These are phyloP conservation scores for Telfairia occidentalis DNA, from an alignment of 331 rosid genomes.

Conservation along the genomic window DNA sequence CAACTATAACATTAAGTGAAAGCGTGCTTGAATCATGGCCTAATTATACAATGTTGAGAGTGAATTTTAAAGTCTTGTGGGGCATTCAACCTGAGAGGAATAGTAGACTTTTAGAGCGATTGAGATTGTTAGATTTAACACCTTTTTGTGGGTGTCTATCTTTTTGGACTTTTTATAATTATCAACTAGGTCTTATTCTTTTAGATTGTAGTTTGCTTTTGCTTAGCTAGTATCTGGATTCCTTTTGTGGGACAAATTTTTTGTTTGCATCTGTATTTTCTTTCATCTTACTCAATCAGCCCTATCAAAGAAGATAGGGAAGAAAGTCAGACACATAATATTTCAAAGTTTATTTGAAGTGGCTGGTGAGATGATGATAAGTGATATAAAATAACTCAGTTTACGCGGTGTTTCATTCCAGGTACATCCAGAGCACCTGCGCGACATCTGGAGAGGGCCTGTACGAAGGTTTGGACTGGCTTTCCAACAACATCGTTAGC, in stretches of 20 bases:
- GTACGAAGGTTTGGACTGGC: conserved; percentile 10
- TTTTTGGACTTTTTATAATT: too few relatives aligned
- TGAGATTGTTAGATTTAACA: too few relatives aligned
- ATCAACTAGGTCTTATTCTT: too few relatives aligned
- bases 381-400: background rate
- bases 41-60: background rate
- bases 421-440: conserved; percentile 9
- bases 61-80: too few relatives aligned
- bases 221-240: too few relatives aligned
- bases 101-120: too few relatives aligned
- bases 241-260: too few relatives aligned
- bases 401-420: background rate
- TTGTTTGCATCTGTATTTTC: too few relatives aligned
- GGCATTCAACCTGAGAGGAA: too few relatives aligned
- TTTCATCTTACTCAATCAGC: too few relatives aligned
- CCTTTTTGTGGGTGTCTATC: too few relatives aligned
- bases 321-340: background rate
- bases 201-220: too few relatives aligned
- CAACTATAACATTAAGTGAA: background rate
- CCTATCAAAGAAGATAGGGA: background rate
- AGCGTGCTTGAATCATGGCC: background rate
- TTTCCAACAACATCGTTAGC: conserved; percentile 7
- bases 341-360: background rate
- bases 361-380: background rate
- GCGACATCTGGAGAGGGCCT: conserved; percentile 9